Evolutionary conservation across 805 yeast species (phyloP).

Genomic region (Huiozyma naganishii): DNA sequence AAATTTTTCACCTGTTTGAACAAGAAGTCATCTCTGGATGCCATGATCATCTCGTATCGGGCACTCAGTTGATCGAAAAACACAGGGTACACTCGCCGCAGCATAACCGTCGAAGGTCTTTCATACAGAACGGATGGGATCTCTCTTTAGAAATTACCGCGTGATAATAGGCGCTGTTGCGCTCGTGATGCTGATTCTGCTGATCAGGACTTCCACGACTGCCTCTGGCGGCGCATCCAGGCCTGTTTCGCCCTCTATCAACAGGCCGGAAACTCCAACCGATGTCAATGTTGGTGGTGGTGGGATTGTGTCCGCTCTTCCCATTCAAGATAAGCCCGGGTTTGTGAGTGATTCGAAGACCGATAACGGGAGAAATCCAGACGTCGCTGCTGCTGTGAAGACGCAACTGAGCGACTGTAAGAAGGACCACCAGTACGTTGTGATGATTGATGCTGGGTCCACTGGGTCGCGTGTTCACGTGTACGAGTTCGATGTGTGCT

Average conservation of each 20-base stretch:
- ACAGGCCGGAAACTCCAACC: constrained; percentile 10
- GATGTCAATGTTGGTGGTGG: constrained; percentile 3
- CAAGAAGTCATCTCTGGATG: too few relatives aligned
- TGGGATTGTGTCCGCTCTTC: constrained; percentile 7
- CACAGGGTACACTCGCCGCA: too few relatives aligned
- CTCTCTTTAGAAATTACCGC: constrained; percentile 39
- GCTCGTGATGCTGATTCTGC: constrained; percentile 38
- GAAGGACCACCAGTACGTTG: constrained; percentile 54
- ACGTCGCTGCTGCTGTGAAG: constrained; percentile 20
- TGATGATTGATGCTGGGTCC: constrained; percentile 97
- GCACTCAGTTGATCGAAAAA: too few relatives aligned
- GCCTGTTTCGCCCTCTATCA: constrained; percentile 10
- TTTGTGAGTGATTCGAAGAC: constrained; percentile 14
- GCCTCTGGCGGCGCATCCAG: constrained; percentile 16
- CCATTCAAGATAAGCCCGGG: constrained; percentile 18
- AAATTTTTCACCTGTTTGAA: too few relatives aligned
- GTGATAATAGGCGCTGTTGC: constrained; percentile 41
- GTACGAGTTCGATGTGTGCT: constrained; percentile 81
- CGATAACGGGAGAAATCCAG: constrained; percentile 12
- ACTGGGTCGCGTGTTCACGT: constrained; percentile 95
- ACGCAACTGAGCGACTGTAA: constrained; percentile 20
- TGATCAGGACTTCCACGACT: constrained; percentile 34
- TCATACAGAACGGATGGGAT: constrained; percentile 2
- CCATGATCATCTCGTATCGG: too few relatives aligned
- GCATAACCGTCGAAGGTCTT: too few relatives aligned